Evolutionary conservation across 306 rosid species (phyloP).

Genomic region (Astragalus glycyphyllos): DNA sequence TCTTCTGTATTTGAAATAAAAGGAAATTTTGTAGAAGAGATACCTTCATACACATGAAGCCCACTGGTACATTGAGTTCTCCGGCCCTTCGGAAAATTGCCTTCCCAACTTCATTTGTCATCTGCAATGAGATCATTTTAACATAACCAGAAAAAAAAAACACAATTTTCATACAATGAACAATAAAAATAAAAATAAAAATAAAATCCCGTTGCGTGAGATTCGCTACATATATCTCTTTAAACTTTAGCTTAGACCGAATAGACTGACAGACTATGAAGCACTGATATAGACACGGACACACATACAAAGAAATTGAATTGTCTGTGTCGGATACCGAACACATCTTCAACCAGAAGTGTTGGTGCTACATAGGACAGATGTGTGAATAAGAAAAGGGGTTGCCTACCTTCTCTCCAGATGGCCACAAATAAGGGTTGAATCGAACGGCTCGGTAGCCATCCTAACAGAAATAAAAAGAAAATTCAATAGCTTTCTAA

Average conservation of each 20-base stretch:
- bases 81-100: conserved; percentile 77
- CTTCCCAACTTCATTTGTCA: conserved; percentile 87
- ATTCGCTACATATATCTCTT: too few species aligned
- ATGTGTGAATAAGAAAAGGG: too few species aligned
- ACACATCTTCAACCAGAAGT: too few species aligned
- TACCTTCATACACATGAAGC: conserved; percentile 95
- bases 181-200: not conserved
- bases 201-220: too few species aligned
- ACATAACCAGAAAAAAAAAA: not conserved
- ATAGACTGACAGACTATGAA: too few species aligned
- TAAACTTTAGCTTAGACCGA: too few species aligned
- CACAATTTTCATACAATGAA: not conserved
- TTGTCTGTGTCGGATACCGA: too few species aligned
- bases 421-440: conserved; percentile 93
- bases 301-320: too few species aligned
- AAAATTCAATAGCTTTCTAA: conserved; percentile 31
- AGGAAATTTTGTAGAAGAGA: not conserved
- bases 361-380: too few species aligned
- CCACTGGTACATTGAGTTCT: conserved; percentile 82
- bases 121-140: conserved; percentile 54
- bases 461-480: conserved; percentile 58
- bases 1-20: not conserved
- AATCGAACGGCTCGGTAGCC: conserved; percentile 85
- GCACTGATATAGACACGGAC: too few species aligned
- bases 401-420: conserved; percentile 71